Percentiles rank a stretch among this genome's conserved stretches.
phyloP scores from a whole-genome alignment of 768 basidiomycete species.

The Russula vinacea region DNA sequence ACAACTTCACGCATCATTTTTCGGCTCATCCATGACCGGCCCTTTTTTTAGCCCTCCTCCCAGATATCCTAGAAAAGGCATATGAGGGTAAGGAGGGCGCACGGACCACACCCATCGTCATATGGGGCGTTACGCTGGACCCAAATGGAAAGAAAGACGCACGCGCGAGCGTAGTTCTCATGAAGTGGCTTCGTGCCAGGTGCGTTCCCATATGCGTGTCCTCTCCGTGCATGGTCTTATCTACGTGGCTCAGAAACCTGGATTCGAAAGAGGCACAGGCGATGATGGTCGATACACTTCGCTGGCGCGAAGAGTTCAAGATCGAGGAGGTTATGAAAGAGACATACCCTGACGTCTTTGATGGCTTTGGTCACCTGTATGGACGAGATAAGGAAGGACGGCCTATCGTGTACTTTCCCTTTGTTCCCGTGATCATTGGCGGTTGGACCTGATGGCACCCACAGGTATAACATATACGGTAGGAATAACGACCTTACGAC shows the following conservation, averaged over 20 bases:
- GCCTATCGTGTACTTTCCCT: constrained; percentile 61
- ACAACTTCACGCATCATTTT: too few relatives aligned
- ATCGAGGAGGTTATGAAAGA: constrained; percentile 56
- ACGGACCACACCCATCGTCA: constrained; percentile 46
- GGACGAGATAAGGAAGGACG: constrained; percentile 69
- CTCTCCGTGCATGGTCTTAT: not conserved
- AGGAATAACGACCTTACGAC: constrained; percentile 60
- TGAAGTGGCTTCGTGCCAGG: constrained; percentile 83
- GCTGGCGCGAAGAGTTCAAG: constrained; percentile 68
- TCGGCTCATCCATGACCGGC: not conserved
- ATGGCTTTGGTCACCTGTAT: constrained; percentile 56
- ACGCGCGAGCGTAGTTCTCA: constrained; percentile 66
- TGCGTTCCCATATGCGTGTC: constrained; percentile 31
- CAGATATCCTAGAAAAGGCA: constrained; percentile 54
- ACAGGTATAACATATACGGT: constrained; percentile 78
- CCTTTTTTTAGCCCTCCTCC: constrained; percentile 39
- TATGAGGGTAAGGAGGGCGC: constrained; percentile 57
- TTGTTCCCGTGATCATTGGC: not conserved
- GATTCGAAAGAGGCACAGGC: constrained; percentile 51
- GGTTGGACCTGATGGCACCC: not conserved
- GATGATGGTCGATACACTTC: constrained; percentile 67
- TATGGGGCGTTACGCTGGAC: constrained; percentile 75
- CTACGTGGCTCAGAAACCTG: constrained; percentile 45
- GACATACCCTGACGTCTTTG: constrained; percentile 41
- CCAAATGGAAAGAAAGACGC: constrained; percentile 57